A percentile compares a stretch with the other conserved stretches of the same genome.
phyloP scores from a whole-genome alignment of 2,329 filamentous ascomycete genomes.

The Aspergillus caelatus region DNA sequence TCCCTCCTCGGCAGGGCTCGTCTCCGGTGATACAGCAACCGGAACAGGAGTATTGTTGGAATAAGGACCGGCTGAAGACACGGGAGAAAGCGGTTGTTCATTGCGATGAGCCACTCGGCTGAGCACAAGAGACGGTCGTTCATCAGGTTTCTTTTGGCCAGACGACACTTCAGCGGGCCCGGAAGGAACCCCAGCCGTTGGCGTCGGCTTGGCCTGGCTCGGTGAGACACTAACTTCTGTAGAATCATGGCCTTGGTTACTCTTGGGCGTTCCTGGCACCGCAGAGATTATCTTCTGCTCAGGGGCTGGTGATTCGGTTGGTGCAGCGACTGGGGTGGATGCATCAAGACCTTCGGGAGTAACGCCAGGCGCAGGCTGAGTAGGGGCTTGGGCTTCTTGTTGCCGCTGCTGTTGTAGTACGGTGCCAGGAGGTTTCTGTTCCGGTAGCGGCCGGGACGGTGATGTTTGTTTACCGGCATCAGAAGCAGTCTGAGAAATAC shows the following conservation, averaged over 20 bases:
- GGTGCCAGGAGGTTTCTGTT: conserved; percentile 15
- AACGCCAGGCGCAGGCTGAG: conserved; percentile 14
- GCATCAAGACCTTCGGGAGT: conserved; percentile 16
- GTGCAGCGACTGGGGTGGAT: conserved; percentile 33
- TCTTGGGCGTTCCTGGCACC: conserved; percentile 26
- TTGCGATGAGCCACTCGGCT: conserved; percentile 25
- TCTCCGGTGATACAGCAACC: conserved; percentile 70
- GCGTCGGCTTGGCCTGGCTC: conserved; percentile 21
- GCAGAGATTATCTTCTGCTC: conserved; percentile 20
- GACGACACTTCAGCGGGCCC: conserved; percentile 21
- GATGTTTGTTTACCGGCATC: conserved; percentile 8
- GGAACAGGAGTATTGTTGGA: conserved; percentile 73
- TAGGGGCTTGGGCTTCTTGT: conserved; percentile 9
- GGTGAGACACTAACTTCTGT: conserved; percentile 24
- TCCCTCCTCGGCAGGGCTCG: conserved; percentile 70
- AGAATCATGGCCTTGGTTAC: conserved; percentile 27
- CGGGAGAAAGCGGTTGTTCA: conserved; percentile 52
- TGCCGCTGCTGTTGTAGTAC: conserved; percentile 14
- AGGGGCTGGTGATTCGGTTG: conserved; percentile 55
- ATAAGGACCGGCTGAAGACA: conserved; percentile 69
- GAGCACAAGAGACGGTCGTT: conserved; percentile 31
- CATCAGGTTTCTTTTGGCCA: conserved; percentile 31
- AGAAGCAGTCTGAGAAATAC: conserved; percentile 15
- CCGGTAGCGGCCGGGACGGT: conserved; percentile 4
- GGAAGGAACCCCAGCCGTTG: conserved; percentile 17